Conservation (phyloP, 2,329 filamentous ascomycete species). For the Alternaria brassicae region DNA sequence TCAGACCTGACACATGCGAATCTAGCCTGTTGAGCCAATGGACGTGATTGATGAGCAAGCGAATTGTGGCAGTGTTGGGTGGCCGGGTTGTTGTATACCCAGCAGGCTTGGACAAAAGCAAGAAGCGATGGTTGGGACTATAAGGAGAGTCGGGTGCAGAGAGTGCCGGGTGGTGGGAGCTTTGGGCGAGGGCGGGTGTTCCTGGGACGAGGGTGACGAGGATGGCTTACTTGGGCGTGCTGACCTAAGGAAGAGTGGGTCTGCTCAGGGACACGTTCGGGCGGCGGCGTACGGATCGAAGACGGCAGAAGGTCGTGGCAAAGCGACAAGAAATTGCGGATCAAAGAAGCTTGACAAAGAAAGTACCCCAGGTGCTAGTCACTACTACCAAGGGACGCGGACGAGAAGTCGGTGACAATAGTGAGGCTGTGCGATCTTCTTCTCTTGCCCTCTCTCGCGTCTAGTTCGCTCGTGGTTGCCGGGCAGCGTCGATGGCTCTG, state of each 20-base stretch:
- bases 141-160: conserved; percentile 19
- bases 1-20: conserved; percentile 19
- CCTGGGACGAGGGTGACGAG: conserved; percentile 23
- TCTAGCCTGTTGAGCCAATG: neutral
- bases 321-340: conserved; percentile 14
- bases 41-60: conserved; percentile 10
- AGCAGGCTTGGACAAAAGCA: conserved; percentile 15
- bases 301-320: conserved; percentile 30
- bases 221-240: conserved; percentile 16
- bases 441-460: neutral
- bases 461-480: conserved; percentile 11
- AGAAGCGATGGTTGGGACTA: conserved; percentile 13
- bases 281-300: conserved; percentile 17
- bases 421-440: conserved; percentile 21
- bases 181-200: conserved; percentile 10
- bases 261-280: conserved; percentile 9
- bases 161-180: conserved; percentile 15
- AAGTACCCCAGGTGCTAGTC: neutral
- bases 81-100: conserved; percentile 23
- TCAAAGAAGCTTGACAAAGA: conserved; percentile 18
- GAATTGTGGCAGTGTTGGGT: conserved; percentile 32
- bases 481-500: conserved; percentile 23
- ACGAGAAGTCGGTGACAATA: conserved; percentile 7
- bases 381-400: neutral
- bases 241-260: conserved; percentile 25